A percentile compares a stretch with the other conserved stretches of the same genome.
Evolutionary conservation across 148 eudicot species (phyloP).

Genomic region (Linanthus parryae): DNA sequence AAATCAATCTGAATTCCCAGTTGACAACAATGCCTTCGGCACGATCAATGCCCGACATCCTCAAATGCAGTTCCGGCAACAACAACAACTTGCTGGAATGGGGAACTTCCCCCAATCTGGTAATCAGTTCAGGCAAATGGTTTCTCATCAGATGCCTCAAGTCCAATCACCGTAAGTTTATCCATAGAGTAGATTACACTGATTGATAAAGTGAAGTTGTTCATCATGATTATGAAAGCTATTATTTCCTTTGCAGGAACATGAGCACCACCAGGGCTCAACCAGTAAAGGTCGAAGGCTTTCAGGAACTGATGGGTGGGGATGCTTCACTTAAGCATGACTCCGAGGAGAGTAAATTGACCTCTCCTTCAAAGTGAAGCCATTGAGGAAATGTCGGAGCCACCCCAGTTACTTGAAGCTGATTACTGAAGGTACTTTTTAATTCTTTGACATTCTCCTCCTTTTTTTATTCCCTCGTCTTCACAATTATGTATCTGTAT

Average conservation of each 20-base stretch:
- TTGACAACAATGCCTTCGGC: constrained; percentile 49
- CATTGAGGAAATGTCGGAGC: neutral
- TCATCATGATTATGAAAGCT: constrained; percentile 5
- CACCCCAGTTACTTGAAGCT: neutral
- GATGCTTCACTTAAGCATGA: constrained; percentile 81
- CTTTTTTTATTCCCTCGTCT: too few species aligned
- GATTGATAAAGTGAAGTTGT: neutral
- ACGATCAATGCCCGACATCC: constrained; percentile 49
- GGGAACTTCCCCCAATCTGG: constrained; percentile 48
- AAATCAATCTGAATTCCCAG: constrained; percentile 60
- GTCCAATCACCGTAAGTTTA: constrained; percentile 63
- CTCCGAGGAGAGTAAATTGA: constrained; percentile 66
- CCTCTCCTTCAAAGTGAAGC: constrained; percentile 65
- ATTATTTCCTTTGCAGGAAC: constrained; percentile 47
- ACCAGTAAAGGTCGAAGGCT: constrained; percentile 97
- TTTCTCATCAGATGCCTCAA: constrained; percentile 60
- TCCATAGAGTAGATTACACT: neutral
- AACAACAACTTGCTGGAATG: constrained; percentile 59
- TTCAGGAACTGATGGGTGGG: constrained; percentile 94
- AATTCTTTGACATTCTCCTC: too few species aligned
- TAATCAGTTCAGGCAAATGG: constrained; percentile 60
- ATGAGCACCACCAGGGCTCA: constrained; percentile 76
- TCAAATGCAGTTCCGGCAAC: constrained; percentile 60
- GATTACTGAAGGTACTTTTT: neutral
- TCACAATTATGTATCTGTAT: too few species aligned